Evolutionary conservation across 768 basidiomycete genomes (phyloP), one percentile per base, ranked within the genome.

Genomic region (Rhodosporidiobolus odoratus): DNA sequence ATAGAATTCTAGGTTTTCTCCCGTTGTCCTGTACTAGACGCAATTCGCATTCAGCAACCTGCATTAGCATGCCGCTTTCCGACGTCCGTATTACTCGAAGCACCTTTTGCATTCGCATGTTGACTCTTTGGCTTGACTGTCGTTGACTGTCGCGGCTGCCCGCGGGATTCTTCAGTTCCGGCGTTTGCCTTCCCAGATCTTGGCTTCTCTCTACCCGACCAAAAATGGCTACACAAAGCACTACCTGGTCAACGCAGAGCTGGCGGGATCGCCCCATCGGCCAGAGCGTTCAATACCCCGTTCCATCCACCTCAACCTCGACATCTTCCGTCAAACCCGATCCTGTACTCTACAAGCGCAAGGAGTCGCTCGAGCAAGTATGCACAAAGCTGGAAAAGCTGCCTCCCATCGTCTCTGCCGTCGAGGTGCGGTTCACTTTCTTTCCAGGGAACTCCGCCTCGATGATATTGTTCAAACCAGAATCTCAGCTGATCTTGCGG

Each of bases 361-460:
- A 64, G 62, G 61, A 34, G 41, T 52, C 12, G 8, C 60, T 78
- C 53, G 60, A 66, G 27, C 59, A 58, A 32, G 72, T 67, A 45
- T 56, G 52, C 35, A 6, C 19, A 57, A 70, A 92, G 81, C 85
- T 98, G 53, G 80, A 82, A 41, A 83, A 82, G 12, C 82, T 99
- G 6, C 96, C 96, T 10, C 95, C 94, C 30, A 82, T 99, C 6
- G 96, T 98, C 6, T 90, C 92, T 0, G 89, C 92, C 1, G 87
- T 89, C 56, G 96, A 99, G 86, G 94, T 94, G 58, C 62, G 84
- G 15, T n/a, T 30, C 2, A 10, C 48, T n/a, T 43, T n/a, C 34
- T 17, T 12, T 40, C 34, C 27, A 7, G 27, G 32, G n/a, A 13
- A 8, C 40, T 34, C 19, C 41, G 54, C 40, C n/a, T 35, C 27